Base-by-base conservation (phyloP, 441 rosid species). In the Pelargonium myrrhifolium region DNA sequence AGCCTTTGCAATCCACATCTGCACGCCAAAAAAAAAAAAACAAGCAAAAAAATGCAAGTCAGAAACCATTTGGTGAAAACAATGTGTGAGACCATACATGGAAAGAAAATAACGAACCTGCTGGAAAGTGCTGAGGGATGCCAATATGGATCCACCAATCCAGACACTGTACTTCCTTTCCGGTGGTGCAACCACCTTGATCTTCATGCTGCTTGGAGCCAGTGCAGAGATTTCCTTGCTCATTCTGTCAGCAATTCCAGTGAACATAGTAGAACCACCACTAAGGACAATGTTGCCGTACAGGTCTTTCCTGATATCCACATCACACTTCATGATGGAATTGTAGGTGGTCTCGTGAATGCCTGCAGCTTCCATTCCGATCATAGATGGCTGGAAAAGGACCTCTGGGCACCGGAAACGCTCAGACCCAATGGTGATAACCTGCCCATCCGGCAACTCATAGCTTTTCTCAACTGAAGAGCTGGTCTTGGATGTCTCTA, bases 371-470 rank as follows among this genome's bases (percentile, higher is more conserved):
- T 49, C 55, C 55, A 49, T 65, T n/a, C 74, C 74, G 12, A 71
- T 59, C 59, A 71, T 7, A 15, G 74, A 71, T 4, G 74, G 74
- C 65, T 71, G 74, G 69, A 71, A 71, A 15, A 71, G 43, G 22
- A 71, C 74, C 26, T 71, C 74, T 24, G 74, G 74, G 17, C 74
- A 71, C 10, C 73, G 67, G 68, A 70, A 70, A 49, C 73, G 14
- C 73, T 70, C 73, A 1, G 73, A 49, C 15, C 73, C 74, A 4
- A 70, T 51, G 3, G 73, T 53, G 68, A 70, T 70, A 0, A 49
- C 55, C n/a, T 49, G 55, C 18, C 55, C 73, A 14, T 70, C 73
- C 0, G 73, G 73, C 20, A 70, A 37, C 67, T 70, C 73, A 6
- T 63, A 70, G 47, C 62, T 70, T 15, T 64, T 70, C 63, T 70